phyloP scores from a whole-genome alignment of 2,329 filamentous ascomycete species.

The Botrytis cinerea region DNA sequence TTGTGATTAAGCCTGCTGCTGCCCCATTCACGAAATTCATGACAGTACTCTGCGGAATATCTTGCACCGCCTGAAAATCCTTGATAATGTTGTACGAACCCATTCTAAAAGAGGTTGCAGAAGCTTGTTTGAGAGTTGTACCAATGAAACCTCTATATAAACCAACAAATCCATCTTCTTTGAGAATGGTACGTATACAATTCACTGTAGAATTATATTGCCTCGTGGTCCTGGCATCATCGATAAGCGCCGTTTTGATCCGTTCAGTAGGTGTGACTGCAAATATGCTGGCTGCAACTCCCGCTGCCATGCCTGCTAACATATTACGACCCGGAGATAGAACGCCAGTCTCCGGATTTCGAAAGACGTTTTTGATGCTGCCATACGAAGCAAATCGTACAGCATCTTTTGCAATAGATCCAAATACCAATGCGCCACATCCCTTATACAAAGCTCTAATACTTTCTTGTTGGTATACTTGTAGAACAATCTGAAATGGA shows the following conservation, averaged over 20 bases:
- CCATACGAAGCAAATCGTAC: conserved; percentile 68
- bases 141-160: conserved; percentile 50
- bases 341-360: conserved; percentile 55
- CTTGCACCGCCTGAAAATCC: conserved; percentile 47
- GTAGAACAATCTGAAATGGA: conserved; percentile 56
- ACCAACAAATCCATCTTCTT: conserved; percentile 46
- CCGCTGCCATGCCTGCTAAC: conserved; percentile 64
- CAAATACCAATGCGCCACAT: conserved; percentile 32
- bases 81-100: conserved; percentile 49
- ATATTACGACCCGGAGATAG: conserved; percentile 58
- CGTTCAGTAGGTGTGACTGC: conserved; percentile 69
- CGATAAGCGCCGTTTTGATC: conserved; percentile 63
- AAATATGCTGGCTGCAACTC: conserved; percentile 61
- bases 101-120: conserved; percentile 48
- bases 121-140: conserved; percentile 52
- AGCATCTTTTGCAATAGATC: conserved; percentile 59
- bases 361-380: conserved; percentile 64
- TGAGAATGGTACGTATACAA: conserved; percentile 42
- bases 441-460: conserved; percentile 51
- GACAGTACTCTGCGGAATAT: conserved; percentile 44
- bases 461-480: conserved; percentile 58
- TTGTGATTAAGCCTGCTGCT: conserved; percentile 61
- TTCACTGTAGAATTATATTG: conserved; percentile 41
- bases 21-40: conserved; percentile 64
- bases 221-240: conserved; percentile 31